Conservation (phyloP, 192 early-diverging fungal genomes). For the Oehlia diaphana region DNA sequence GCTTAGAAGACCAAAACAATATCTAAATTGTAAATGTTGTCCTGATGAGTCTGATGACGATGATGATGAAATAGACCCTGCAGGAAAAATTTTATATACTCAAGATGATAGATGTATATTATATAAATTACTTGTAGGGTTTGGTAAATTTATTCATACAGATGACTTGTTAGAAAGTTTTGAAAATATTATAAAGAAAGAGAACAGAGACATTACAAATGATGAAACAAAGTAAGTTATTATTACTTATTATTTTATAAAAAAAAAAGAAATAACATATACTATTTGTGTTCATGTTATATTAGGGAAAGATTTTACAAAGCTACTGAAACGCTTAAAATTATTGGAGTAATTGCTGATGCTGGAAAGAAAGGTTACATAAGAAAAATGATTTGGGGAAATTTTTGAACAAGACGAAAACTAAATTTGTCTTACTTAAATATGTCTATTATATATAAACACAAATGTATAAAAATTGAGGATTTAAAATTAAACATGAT, state of each 20-base stretch:
- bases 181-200: slow-evolving; percentile 61
- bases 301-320: slow-evolving; percentile 80
- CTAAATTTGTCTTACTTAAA: background rate
- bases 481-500: no score
- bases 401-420: background rate
- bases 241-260: background rate
- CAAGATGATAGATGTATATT: slow-evolving; percentile 86
- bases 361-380: slow-evolving; percentile 97
- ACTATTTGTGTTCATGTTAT: slow-evolving; percentile 22
- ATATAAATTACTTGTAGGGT: slow-evolving; percentile 90
- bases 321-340: slow-evolving; percentile 83
- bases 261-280: background rate
- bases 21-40: slow-evolving; percentile 86
- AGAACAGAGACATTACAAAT: slow-evolving; percentile 27
- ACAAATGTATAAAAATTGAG: no score
- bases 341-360: slow-evolving; percentile 86
- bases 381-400: slow-evolving; percentile 77
- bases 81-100: slow-evolving; percentile 52
- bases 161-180: slow-evolving; percentile 92
- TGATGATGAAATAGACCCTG: slow-evolving; percentile 29
- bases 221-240: slow-evolving; percentile 61
- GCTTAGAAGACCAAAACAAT: slow-evolving; percentile 71
- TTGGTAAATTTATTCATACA: slow-evolving; percentile 91
- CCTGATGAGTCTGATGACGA: slow-evolving; percentile 20
- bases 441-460: background rate